Base-by-base conservation (phyloP, 805 yeast genomes). In the Starmerella sp. region DNA sequence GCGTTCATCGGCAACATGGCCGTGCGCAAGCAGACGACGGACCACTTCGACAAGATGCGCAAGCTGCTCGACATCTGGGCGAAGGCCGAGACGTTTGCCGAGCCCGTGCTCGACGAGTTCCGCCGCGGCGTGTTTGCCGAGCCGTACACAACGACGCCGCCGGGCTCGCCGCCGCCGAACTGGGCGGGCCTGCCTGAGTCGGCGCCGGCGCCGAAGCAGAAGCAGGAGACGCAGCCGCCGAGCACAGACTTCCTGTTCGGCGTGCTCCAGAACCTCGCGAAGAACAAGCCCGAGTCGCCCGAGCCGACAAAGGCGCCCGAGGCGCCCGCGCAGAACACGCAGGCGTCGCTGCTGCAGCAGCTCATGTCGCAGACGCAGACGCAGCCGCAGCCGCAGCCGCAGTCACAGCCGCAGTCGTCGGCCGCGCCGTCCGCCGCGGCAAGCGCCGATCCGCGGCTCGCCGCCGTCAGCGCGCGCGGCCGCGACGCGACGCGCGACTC, bases 41-140 rank as follows among this genome's bases (percentile, higher is more conserved):
- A 59, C 46, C 60, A 56, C 48, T 62, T 57, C 47, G 88, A 81
- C 56, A 93, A 90, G 69, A 79, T 89, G 62, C 74, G 82, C 64
- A 91, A 89, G 70, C 76, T 93, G 62, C 78, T 93, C 61, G 95
- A 87, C 60, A 90, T 93, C 64, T 93, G 98, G 98, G 86, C 81
- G 62, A 81, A 86, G 60, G 84, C 89, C 38, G 81, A 80, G 44
- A 84, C 96, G 14, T 91, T 93, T 71, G 74, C 75, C 54, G 77
- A 78, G 44, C 74, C 75, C 42, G 71, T 76, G 35, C 72, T 93
- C 54, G 69, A 75, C 46, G 66, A 75, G 17, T 76, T 87, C 56
- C 78, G 82, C 66, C 69, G 74, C 11, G 82, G 78, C 65, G 78
- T 78, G 67, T 84, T 83, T 64, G 60, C 60, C 30, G 63, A 64